Evolutionary conservation across 2,329 filamentous ascomycete species (phyloP).

Genomic region (Curvularia verruculosa): DNA sequence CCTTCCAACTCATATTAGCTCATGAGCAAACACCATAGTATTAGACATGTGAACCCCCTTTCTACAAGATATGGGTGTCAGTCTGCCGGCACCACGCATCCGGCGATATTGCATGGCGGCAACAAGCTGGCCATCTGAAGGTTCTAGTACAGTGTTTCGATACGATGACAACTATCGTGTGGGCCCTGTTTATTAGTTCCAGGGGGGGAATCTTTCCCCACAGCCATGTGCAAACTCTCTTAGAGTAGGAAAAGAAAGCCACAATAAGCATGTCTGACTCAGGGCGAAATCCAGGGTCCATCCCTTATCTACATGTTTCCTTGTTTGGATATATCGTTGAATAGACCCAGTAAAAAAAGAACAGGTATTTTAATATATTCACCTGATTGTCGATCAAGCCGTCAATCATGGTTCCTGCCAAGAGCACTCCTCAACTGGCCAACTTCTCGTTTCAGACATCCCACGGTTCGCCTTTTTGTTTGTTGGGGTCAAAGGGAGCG

Average conservation of each 20-base stretch:
- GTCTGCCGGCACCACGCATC: neutral
- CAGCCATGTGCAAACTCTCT: neutral
- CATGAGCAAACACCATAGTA: too few relatives aligned
- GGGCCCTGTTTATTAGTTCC: neutral
- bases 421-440: neutral
- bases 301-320: neutral
- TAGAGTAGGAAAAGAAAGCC: neutral
- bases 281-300: neutral
- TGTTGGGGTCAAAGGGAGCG: neutral
- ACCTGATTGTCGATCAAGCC: neutral
- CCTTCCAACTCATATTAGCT: too few relatives aligned
- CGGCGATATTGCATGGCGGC: neutral
- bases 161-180: neutral
- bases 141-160: neutral
- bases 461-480: too few relatives aligned
- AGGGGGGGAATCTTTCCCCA: neutral
- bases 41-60: too few relatives aligned
- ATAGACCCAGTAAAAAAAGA: too few relatives aligned
- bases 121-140: neutral
- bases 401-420: neutral
- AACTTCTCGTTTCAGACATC: too few relatives aligned
- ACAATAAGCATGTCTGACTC: neutral
- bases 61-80: too few relatives aligned
- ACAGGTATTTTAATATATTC: too few relatives aligned
- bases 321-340: neutral